Base-by-base conservation (phyloP, 352 stramenopile genomes). In the Peronospora belbahrii region DNA sequence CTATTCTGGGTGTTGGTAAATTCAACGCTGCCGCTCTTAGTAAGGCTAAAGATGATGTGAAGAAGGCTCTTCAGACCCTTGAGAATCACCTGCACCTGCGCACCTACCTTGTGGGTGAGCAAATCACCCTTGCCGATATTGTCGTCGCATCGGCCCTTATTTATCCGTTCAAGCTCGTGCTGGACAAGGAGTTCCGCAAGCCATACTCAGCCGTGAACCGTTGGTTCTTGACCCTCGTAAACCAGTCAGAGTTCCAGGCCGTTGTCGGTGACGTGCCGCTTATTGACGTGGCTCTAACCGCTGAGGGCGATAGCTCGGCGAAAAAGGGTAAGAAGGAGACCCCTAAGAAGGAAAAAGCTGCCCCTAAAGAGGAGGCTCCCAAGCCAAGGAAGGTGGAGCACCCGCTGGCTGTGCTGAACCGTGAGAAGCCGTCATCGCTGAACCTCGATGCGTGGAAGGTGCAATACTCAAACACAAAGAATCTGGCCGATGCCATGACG, bases 41-140 rank as follows among this genome's bases (percentile, higher is more conserved):
- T n/a, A 96, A 97, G 70, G 90, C 91, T 48, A 88, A 94, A 48
- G 63, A 71, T 17, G 90, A 97, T 61, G 59, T 97, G 20, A 84
- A 83, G 51, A 73, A 69, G 39, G 86, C 75, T n/a, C 59, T 98
- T 4, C 65, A 72, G 39, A 65, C 88, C 3, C 72, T 98, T 0
- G 77, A 98, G 48, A 78, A 74, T 43, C 75, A 97, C 63, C 73
- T 98, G 40, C 52, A 79, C 42, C 47, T 89, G 37, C 84, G 88
- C 59, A 96, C 86, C 10, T 98, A 94, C 68, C 57, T 98, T 1
- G 94, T 97, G 6, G 83, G 83, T 42, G 69, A 97, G 37, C 73
- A 88, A 46, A 78, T 98, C 27, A 97, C 92, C 13, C 65, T 98
- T 7, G 94, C 92, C 14, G 93, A 98, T 62, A 97, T 98, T 53